Base-by-base conservation (phyloP, 1,284 basidiomycete species). In the Jaminaea rosea region DNA sequence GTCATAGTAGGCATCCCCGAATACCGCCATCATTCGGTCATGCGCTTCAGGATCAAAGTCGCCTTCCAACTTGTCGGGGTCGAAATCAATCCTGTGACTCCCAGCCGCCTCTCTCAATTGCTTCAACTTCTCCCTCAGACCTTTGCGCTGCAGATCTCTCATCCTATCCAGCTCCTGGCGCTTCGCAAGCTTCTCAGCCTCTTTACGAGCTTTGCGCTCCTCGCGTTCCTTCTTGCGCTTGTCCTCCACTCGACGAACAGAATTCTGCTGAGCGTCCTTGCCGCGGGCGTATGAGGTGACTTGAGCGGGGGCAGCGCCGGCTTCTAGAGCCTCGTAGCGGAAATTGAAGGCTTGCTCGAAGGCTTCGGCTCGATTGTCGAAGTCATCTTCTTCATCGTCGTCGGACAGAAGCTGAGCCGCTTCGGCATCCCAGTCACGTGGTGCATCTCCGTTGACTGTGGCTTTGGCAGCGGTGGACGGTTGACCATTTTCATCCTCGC, bases 311-410 rank as follows among this genome's bases (percentile, higher is more conserved):
- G 60, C 60, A n/a, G 62, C 55, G 2, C 65, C 68, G 27, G 50
- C 46, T 13, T 59, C 60, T 13, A 58, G 46, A n/a, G 66, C 65
- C 32, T 73, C 67, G 53, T 65, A 73, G 23, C 71, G 67, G 58
- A 73, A 72, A 56, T 73, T 73, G 62, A 71, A 73, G 15, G 67
- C 69, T 10, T 62, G 64, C 46, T 73, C 71, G 32, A 67, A 73
- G 11, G 67, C 71, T 36, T 72, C 69, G 8, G 69, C 71, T 34
- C 59, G 63, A 3, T 63, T 65, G 42, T 72, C 71, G 42, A 72
- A 73, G 26, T 47, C 50, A 13, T 54, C 52, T n/a, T n/a, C n/a
- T n/a, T n/a, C n/a, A 11, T n/a, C 19, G 29, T 8, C 29, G 9
- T 50, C 48, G 13, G 61, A 62, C 9, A 60, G 65, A 26, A 72